Conservation (phyloP, 1,284 basidiomycete genomes). For the Lentinula novae-zelandiae region DNA sequence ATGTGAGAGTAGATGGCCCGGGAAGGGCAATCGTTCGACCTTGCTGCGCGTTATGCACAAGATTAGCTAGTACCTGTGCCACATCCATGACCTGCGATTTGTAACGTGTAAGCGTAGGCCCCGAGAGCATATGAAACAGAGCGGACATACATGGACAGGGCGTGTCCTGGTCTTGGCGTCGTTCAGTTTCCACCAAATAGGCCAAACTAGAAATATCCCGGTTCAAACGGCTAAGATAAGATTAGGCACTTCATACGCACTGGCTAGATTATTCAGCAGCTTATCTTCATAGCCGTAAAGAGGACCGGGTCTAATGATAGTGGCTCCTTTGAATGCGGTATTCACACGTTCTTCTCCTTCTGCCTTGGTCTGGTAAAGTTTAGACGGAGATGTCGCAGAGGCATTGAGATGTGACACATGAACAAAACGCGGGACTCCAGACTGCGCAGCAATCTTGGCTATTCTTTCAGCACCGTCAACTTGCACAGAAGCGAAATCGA, state of each 20-base stretch:
- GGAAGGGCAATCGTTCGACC: slow-evolving; percentile 79
- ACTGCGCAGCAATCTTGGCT: slow-evolving; percentile 76
- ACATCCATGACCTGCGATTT: slow-evolving; percentile 80
- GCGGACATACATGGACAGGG: slow-evolving; percentile 78
- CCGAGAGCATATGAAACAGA: neutral
- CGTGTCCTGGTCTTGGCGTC: slow-evolving; percentile 82
- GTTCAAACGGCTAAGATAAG: slow-evolving; percentile 12
- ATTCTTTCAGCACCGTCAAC: slow-evolving; percentile 78
- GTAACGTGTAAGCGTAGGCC: slow-evolving; percentile 5
- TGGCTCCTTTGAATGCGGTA: slow-evolving; percentile 83
- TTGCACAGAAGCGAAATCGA: slow-evolving; percentile 76
- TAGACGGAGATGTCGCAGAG: slow-evolving; percentile 71
- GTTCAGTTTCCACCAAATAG: slow-evolving; percentile 96
- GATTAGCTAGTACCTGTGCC: slow-evolving; percentile 84
- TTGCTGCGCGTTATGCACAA: slow-evolving; percentile 63
- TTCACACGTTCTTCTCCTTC: slow-evolving; percentile 89
- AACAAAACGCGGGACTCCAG: slow-evolving; percentile 83
- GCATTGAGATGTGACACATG: slow-evolving; percentile 98
- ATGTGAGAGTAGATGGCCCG: slow-evolving; percentile 85
- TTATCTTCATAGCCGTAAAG: slow-evolving; percentile 97
- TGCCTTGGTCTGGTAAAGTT: slow-evolving; percentile 88
- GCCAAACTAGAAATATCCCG: slow-evolving; percentile 62
- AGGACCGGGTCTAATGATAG: slow-evolving; percentile 82
- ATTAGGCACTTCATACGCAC: slow-evolving; percentile 43
- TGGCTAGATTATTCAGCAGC: slow-evolving; percentile 88